Evolutionary conservation across 176 grass and related monocot species (phyloP).

Genomic region (Musa beccarii): DNA sequence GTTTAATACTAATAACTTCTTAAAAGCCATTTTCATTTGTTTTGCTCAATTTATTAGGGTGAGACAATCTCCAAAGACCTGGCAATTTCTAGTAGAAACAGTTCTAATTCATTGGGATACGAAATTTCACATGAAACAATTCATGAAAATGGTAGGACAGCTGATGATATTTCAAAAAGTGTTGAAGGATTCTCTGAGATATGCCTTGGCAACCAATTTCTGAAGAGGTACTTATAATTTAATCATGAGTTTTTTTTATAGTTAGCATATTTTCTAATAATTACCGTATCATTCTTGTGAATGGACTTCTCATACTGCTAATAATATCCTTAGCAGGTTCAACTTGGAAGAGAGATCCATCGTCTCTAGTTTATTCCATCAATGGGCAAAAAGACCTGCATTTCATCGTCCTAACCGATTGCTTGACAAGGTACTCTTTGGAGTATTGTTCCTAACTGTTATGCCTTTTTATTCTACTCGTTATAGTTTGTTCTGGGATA

Average conservation of each 20-base stretch:
- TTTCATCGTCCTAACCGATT: constrained; percentile 25
- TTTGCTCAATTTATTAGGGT: constrained; percentile 11
- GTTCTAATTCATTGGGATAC: constrained; percentile 9
- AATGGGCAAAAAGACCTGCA: constrained; percentile 22
- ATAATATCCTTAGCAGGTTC: constrained; percentile 2
- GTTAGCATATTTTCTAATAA: neutral
- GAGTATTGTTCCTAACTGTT: neutral
- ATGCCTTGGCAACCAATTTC: constrained; percentile 66
- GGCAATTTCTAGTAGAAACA: constrained; percentile 7
- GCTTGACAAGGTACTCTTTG: constrained; percentile 20
- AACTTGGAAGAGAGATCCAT: constrained; percentile 19
- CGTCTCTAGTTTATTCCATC: constrained; percentile 25
- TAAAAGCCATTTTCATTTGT: constrained; percentile 4
- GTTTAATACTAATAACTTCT: neutral
- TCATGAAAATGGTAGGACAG: neutral
- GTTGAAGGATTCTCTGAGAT: constrained; percentile 33
- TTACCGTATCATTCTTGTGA: constrained; percentile 13
- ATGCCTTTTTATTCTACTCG: neutral
- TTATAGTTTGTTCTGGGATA: neutral
- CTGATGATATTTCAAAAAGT: constrained; percentile 2
- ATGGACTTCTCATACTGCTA: constrained; percentile 1
- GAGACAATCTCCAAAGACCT: constrained; percentile 24
- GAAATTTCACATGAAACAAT: constrained; percentile 1
- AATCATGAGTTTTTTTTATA: neutral
- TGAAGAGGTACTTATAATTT: constrained; percentile 62